Evolutionary conservation across 106 monocot species (phyloP).

Genomic region (Dendrobium officinale): DNA sequence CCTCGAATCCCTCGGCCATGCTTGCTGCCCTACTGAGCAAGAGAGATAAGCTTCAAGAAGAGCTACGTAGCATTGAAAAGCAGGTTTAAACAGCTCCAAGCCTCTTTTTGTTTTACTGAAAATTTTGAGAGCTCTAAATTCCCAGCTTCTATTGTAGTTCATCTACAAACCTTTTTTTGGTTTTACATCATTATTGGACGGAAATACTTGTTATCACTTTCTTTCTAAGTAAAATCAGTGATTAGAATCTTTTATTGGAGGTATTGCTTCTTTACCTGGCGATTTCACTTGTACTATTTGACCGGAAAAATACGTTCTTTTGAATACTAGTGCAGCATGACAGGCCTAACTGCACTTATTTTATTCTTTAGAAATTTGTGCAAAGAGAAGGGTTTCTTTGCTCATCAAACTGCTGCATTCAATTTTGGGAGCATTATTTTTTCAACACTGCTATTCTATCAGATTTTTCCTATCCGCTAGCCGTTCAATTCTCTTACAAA

Average conservation of each 20-base stretch:
- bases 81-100: not conserved
- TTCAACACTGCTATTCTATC: not conserved
- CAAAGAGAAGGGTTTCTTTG: too few relatives aligned
- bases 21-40: conserved; percentile 52
- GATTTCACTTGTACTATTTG: not conserved
- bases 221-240: not conserved
- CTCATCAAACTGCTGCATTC: not conserved
- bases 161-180: not conserved
- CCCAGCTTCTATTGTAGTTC: not conserved
- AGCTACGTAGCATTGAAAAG: conserved; percentile 41
- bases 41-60: conserved; percentile 62
- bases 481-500: not conserved
- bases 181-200: not conserved
- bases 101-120: not conserved
- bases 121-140: not conserved
- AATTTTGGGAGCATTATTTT: not conserved
- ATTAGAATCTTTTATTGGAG: too few relatives aligned
- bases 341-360: too few relatives aligned
- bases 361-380: too few relatives aligned
- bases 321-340: too few relatives aligned
- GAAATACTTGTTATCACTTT: not conserved
- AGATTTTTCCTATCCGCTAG: not conserved
- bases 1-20: conserved; percentile 53
- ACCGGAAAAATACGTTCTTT: too few relatives aligned
- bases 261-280: too few relatives aligned